These are phyloP conservation scores for Candida saitoana DNA, from an alignment of 805 yeast species.

Conservation along the genomic window DNA sequence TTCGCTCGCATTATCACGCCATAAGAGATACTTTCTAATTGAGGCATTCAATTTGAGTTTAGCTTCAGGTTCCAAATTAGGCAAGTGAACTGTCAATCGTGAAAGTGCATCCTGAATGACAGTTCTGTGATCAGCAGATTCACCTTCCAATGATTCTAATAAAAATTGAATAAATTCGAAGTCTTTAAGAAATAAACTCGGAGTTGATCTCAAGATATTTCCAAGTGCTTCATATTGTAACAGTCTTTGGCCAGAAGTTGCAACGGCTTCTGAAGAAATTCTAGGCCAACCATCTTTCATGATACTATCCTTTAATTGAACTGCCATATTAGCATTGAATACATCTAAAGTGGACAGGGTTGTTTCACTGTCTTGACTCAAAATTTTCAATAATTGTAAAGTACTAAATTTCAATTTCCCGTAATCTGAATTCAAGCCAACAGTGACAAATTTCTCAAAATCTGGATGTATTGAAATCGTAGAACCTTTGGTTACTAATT, in stretches of 20 bases:
- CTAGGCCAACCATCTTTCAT: slow-evolving; percentile 61
- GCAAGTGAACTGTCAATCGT: slow-evolving; percentile 48
- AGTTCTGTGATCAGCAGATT: slow-evolving; percentile 55
- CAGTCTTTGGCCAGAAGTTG: slow-evolving; percentile 45
- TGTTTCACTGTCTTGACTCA: slow-evolving; percentile 24
- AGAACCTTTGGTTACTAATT: slow-evolving; percentile 48
- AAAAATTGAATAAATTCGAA: slow-evolving; percentile 58
- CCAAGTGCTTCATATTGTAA: slow-evolving; percentile 79
- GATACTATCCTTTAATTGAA: slow-evolving; percentile 50
- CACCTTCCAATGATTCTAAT: slow-evolving; percentile 66
- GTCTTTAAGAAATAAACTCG: slow-evolving; percentile 39
- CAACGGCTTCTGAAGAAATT: slow-evolving; percentile 28
- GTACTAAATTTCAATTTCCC: slow-evolving; percentile 52
- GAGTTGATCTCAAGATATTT: slow-evolving; percentile 49
- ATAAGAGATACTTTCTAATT: slow-evolving; percentile 30
- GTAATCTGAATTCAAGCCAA: slow-evolving; percentile 58
- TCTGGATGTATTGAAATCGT: slow-evolving; percentile 40
- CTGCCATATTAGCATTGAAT: slow-evolving; percentile 44
- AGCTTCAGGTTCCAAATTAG: slow-evolving; percentile 32
- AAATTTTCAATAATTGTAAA: slow-evolving; percentile 63
- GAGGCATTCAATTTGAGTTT: slow-evolving; percentile 39
- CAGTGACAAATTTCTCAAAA: slow-evolving; percentile 48
- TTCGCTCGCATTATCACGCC: slow-evolving; percentile 10
- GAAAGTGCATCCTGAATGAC: slow-evolving; percentile 72
- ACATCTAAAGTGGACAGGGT: slow-evolving; percentile 13